phyloP scores from a whole-genome alignment of 2,329 filamentous ascomycete genomes.

The Myriangium duriaei region DNA sequence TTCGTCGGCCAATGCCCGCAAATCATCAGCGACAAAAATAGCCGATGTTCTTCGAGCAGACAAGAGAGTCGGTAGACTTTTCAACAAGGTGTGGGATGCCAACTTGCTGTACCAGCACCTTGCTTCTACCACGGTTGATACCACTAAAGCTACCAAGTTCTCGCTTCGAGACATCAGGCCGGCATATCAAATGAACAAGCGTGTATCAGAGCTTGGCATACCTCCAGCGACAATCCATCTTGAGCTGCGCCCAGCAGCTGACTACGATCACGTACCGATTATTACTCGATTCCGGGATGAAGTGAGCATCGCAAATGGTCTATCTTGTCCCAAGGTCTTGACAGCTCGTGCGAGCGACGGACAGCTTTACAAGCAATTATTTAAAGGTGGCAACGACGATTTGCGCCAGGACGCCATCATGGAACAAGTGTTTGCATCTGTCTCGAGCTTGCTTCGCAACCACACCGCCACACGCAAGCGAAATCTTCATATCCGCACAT shows the following conservation, averaged over 20 bases:
- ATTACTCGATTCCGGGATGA: conserved; percentile 59
- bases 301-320: conserved; percentile 76
- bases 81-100: conserved; percentile 60
- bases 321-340: conserved; percentile 89
- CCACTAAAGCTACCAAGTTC: conserved; percentile 29
- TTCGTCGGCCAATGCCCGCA: conserved; percentile 58
- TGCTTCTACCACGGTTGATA: conserved; percentile 45
- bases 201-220: conserved; percentile 53
- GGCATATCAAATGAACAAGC: conserved; percentile 50
- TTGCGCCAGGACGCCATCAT: conserved; percentile 95
- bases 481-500: conserved; percentile 81
- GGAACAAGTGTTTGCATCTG: conserved; percentile 97
- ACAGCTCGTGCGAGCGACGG: conserved; percentile 71
- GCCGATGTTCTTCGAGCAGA: conserved; percentile 47
- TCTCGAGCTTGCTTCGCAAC: conserved; percentile 75
- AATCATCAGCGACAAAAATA: conserved; percentile 58
- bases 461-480: conserved; percentile 81
- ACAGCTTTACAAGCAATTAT: conserved; percentile 69
- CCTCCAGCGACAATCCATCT: conserved; percentile 86
- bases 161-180: conserved; percentile 49
- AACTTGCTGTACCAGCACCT: conserved; percentile 54
- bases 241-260: conserved; percentile 54
- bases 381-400: conserved; percentile 93
- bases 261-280: conserved; percentile 67
- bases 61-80: conserved; percentile 43